Evolutionary conservation across 148 eudicot genomes (phyloP).

Genomic region (Limonium bicolor): DNA sequence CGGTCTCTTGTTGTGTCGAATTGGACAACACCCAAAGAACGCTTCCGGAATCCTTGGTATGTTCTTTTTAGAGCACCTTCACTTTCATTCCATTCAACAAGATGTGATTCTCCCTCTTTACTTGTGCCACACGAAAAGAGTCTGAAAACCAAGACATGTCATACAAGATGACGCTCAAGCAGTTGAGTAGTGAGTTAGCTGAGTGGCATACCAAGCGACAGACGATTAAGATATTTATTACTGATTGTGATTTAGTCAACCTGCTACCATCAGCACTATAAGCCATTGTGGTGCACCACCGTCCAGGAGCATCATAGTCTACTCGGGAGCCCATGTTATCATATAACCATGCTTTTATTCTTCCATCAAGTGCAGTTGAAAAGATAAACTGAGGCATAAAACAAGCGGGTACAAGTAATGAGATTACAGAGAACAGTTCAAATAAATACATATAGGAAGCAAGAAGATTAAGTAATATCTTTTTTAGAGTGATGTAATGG

Average conservation of each 20-base stretch:
- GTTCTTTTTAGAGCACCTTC: slow-evolving; percentile 77
- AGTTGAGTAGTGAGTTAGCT: background rate
- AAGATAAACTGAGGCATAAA: slow-evolving; percentile 46
- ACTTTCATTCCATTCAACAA: slow-evolving; percentile 94
- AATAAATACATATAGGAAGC: too few species aligned
- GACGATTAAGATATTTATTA: too few species aligned
- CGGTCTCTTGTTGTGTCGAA: slow-evolving; percentile 65
- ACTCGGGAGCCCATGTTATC: slow-evolving; percentile 80
- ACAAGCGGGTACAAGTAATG: too few species aligned
- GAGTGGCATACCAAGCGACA: too few species aligned
- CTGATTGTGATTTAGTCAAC: slow-evolving; percentile 15
- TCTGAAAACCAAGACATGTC: slow-evolving; percentile 20
- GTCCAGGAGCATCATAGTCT: slow-evolving; percentile 83
- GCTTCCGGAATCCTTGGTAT: slow-evolving; percentile 57
- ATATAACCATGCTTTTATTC: slow-evolving; percentile 89
- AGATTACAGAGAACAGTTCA: too few species aligned
- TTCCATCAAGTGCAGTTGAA: slow-evolving; percentile 81
- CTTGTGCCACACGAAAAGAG: slow-evolving; percentile 87
- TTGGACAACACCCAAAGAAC: slow-evolving; percentile 60
- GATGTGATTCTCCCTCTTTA: slow-evolving; percentile 70
- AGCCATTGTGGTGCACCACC: slow-evolving; percentile 83
- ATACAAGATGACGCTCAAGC: background rate
- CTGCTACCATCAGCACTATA: slow-evolving; percentile 88
- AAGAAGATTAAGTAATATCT: background rate
- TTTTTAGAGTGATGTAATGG: background rate